Conservation (phyloP, 78 protist species). For the Anaeramoeba ignava region DNA sequence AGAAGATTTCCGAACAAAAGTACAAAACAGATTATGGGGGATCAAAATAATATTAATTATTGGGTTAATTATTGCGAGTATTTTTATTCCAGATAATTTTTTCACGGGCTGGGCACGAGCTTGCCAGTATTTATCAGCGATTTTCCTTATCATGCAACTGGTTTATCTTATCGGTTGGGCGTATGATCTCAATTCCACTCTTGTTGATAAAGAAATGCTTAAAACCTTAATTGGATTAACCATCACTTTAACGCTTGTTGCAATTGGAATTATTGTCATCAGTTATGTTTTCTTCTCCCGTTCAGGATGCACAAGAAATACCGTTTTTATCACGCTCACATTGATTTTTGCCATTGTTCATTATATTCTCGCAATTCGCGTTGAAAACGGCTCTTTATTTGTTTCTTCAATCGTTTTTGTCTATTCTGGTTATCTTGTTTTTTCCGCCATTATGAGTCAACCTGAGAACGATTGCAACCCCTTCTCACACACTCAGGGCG, state of each 20-base stretch:
- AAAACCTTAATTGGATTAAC: not conserved
- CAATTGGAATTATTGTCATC: not conserved
- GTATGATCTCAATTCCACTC: not conserved
- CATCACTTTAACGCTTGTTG: not conserved
- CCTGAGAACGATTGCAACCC: conserved; percentile 13
- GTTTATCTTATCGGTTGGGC: not conserved
- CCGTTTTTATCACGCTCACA: conserved; percentile 10
- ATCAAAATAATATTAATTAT: not conserved
- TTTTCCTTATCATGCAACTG: not conserved
- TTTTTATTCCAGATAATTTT: not conserved
- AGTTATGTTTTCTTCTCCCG: not conserved
- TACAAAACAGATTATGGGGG: not conserved
- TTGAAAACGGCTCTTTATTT: conserved; percentile 19
- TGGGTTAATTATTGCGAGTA: not conserved
- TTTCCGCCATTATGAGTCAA: conserved; percentile 6
- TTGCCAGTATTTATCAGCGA: not conserved
- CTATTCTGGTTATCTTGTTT: conserved; percentile 8
- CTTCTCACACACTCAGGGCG: not conserved
- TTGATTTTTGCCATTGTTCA: not conserved
- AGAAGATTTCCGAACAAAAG: not conserved
- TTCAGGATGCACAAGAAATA: conserved; percentile 4
- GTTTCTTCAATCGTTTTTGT: conserved; percentile 4
- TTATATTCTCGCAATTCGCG: not conserved
- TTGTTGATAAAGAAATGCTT: not conserved
- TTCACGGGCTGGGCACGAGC: not conserved